phyloP scores from a whole-genome alignment of 257 asterid species.

The Verbascum thapsus region DNA sequence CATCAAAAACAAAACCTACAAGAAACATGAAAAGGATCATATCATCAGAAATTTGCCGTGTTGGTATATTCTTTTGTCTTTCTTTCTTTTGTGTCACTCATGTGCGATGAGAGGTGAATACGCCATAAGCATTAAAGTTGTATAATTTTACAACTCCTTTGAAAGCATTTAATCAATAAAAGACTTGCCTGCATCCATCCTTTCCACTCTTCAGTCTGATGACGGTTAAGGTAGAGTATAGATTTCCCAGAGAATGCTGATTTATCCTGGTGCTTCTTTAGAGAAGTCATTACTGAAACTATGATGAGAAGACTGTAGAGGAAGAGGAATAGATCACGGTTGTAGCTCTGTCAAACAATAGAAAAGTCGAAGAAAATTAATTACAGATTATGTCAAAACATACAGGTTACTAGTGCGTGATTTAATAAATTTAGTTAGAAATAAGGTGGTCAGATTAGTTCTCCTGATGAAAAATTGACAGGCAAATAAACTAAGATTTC shows the following conservation, averaged over 20 bases:
- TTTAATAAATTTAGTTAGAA: background rate
- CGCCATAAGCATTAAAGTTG: background rate
- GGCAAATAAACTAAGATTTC: background rate
- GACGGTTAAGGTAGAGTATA: conserved; percentile 88
- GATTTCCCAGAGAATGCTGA: conserved; percentile 91
- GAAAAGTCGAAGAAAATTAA: conserved; percentile 22
- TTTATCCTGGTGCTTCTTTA: conserved; percentile 88
- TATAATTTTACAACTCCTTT: too few species aligned
- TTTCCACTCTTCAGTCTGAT: conserved; percentile 99
- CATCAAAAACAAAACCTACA: conserved; percentile 88
- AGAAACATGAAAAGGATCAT: conserved; percentile 23
- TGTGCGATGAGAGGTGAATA: conserved; percentile 3
- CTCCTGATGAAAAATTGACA: background rate
- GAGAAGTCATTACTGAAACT: conserved; percentile 91
- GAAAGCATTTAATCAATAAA: background rate
- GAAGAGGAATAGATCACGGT: conserved; percentile 90
- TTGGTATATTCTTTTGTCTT: too few species aligned
- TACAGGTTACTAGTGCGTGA: conserved; percentile 1
- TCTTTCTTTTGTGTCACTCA: background rate
- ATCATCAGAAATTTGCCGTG: conserved; percentile 30
- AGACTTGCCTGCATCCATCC: conserved; percentile 98
- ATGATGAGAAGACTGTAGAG: conserved; percentile 83
- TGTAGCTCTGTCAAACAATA: conserved; percentile 77
- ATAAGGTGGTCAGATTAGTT: background rate
- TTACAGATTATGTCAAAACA: conserved; percentile 11